Base-by-base conservation (phyloP, 305 asterid genomes). In the Euphrasia arctica region DNA sequence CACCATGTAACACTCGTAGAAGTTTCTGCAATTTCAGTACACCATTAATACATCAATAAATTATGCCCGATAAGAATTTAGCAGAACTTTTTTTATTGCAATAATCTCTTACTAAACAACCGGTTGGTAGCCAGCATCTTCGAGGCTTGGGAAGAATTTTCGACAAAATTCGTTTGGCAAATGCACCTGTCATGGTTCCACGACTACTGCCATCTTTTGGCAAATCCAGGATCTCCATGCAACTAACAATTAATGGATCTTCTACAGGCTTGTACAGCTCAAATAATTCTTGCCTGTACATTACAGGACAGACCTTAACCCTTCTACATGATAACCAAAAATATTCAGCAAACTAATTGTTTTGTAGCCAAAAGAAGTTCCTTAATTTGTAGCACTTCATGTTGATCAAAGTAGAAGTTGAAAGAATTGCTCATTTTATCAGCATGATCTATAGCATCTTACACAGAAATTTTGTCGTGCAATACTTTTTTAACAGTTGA, bases 81-180 rank as follows among this genome's bases (percentile, higher is more conserved):
- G 55, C 63, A 39, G 27, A 36, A 52, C 34, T 5, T 22, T 66
- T 55, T 12, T 27, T 36, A 36, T 36, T 51, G 60, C 32, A 62
- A 66, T 47, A 60, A 41, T 48, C 58, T 59, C 83, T 67, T 83
- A 94, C 99, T 83, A 90, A 75, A 77, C 95, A 94, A 70, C 99
- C 93, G 57, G 96, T 94, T 39, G 99, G 99, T 66, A 94, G 85
- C 99, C 99, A 94, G 81, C 93, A 83, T 80, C 93, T 78, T 73
- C 91, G 89, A 71, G 99, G 91, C 81, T 79, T 88, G 50, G 99
- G 96, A 63, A 86, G 72, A 64, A 88, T 68, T 82, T 83, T 90
- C 65, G 97, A 79, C 85, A 64, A 80, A 68, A 79, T 62, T 36
- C 61, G 77, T 68, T 73, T 78, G 41, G 85, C 78, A 42, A 75